phyloP scores from a whole-genome alignment of 495 filamentous ascomycete species.

The Penicillium flavigenum region DNA sequence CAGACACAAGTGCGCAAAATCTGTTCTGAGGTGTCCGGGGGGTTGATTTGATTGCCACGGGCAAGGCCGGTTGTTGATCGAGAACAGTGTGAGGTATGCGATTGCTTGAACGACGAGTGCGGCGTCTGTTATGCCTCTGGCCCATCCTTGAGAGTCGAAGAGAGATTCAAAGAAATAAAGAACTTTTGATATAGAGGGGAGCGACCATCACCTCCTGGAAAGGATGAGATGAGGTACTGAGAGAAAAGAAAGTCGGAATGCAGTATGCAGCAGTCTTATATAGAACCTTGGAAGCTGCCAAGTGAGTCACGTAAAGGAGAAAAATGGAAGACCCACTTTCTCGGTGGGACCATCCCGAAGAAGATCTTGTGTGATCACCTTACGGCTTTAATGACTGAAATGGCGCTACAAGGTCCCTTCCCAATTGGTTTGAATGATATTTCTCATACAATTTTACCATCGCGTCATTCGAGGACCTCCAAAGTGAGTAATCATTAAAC shows the following conservation, averaged over 20 bases:
- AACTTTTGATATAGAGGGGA: slow-evolving; percentile 31
- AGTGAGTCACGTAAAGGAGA: slow-evolving; percentile 27
- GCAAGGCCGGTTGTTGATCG: slow-evolving; percentile 8
- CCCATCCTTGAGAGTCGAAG: slow-evolving; percentile 36
- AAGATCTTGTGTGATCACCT: slow-evolving; percentile 20
- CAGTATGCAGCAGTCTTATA: slow-evolving; percentile 21
- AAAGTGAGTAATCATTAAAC: background rate
- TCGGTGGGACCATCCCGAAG: slow-evolving; percentile 18
- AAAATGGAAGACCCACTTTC: slow-evolving; percentile 19
- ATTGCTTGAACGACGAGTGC: slow-evolving; percentile 45
- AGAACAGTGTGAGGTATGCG: slow-evolving; percentile 11
- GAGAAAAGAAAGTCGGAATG: slow-evolving; percentile 19
- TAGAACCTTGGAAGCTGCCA: slow-evolving; percentile 4
- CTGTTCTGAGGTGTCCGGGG: slow-evolving; percentile 17
- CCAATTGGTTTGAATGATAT: slow-evolving; percentile 17
- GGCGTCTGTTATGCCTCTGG: slow-evolving; percentile 51
- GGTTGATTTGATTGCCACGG: slow-evolving; percentile 14
- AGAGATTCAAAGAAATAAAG: slow-evolving; percentile 9
- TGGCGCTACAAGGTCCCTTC: slow-evolving; percentile 17
- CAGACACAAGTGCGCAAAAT: slow-evolving; percentile 8
- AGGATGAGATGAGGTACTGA: slow-evolving; percentile 46
- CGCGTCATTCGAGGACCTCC: slow-evolving; percentile 9
- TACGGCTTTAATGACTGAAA: slow-evolving; percentile 19
- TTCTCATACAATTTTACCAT: slow-evolving; percentile 12
- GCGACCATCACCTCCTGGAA: slow-evolving; percentile 47